Evolutionary conservation across 2,329 filamentous ascomycete genomes (phyloP).

Genomic region (Trichoderma simmonsii): DNA sequence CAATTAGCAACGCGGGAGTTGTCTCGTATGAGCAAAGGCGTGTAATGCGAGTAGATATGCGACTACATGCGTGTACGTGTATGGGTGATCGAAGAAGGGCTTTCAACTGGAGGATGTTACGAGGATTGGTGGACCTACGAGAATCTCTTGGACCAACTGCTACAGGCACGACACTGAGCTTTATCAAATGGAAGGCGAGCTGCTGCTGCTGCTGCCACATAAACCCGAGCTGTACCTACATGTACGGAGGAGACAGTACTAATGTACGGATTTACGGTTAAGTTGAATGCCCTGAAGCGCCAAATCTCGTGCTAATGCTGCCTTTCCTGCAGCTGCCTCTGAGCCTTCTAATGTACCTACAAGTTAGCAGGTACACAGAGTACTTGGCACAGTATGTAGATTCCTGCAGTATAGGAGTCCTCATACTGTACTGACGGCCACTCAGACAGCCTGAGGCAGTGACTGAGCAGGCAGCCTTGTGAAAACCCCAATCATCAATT

Average conservation of each 20-base stretch:
- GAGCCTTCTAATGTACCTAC: background rate
- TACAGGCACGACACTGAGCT: background rate
- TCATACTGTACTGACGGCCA: background rate
- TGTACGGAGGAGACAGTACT: background rate
- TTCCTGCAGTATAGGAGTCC: background rate
- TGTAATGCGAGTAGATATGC: background rate
- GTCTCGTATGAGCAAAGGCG: background rate
- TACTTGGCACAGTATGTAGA: background rate
- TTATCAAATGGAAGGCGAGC: background rate
- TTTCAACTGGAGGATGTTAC: background rate
- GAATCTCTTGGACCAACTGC: background rate
- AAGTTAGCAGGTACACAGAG: background rate
- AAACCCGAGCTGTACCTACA: background rate
- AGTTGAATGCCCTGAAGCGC: background rate
- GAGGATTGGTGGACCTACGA: background rate
- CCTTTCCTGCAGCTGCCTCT: background rate
- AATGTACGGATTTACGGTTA: background rate
- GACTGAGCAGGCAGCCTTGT: background rate
- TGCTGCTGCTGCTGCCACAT: background rate
- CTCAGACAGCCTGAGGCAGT: background rate
- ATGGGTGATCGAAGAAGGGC: background rate
- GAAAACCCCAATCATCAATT: background rate
- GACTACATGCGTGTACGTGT: background rate
- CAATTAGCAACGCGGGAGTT: background rate
- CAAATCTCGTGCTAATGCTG: background rate